Evolutionary conservation across 495 filamentous ascomycete species (phyloP).

Genomic region (Trichoderma parareesei): DNA sequence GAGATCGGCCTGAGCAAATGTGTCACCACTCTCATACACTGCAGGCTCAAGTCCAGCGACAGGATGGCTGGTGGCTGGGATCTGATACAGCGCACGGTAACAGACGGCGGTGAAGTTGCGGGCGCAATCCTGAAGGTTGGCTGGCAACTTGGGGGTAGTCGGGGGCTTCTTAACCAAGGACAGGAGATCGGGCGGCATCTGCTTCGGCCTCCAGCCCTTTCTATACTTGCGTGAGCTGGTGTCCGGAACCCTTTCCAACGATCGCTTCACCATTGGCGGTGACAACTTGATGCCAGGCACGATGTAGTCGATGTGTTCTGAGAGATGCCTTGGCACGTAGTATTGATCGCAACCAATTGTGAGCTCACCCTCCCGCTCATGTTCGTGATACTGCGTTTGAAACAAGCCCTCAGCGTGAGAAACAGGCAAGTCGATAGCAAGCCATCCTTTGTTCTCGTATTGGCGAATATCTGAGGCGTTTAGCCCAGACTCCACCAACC

Average conservation of each 20-base stretch:
- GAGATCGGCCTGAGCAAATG: slow-evolving; percentile 42
- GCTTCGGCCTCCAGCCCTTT: not conserved
- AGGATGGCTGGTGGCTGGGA: slow-evolving; percentile 26
- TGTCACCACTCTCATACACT: slow-evolving; percentile 20
- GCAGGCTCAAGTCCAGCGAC: slow-evolving; percentile 26
- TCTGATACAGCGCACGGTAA: slow-evolving; percentile 16
- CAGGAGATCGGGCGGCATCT: not conserved
- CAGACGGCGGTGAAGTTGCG: not conserved
- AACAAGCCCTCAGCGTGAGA: slow-evolving; percentile 48
- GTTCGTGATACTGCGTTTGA: slow-evolving; percentile 48
- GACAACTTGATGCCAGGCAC: slow-evolving; percentile 45
- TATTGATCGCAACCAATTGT: slow-evolving; percentile 24
- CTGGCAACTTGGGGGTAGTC: not conserved
- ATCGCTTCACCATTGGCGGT: slow-evolving; percentile 19
- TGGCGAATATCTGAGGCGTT: not conserved
- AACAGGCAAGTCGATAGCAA: slow-evolving; percentile 39
- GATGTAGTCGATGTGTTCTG: slow-evolving; percentile 50
- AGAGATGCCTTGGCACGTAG: slow-evolving; percentile 43
- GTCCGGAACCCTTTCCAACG: not conserved
- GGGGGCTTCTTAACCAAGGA: not conserved
- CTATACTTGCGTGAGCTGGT: not conserved
- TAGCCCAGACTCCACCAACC: slow-evolving; percentile 46
- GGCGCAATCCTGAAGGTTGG: slow-evolving; percentile 2
- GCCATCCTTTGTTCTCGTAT: not conserved
- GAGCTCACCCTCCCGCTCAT: slow-evolving; percentile 18